Evolutionary conservation across 139 green algal genomes (phyloP).

Genomic region (Haematococcus lacustris): DNA sequence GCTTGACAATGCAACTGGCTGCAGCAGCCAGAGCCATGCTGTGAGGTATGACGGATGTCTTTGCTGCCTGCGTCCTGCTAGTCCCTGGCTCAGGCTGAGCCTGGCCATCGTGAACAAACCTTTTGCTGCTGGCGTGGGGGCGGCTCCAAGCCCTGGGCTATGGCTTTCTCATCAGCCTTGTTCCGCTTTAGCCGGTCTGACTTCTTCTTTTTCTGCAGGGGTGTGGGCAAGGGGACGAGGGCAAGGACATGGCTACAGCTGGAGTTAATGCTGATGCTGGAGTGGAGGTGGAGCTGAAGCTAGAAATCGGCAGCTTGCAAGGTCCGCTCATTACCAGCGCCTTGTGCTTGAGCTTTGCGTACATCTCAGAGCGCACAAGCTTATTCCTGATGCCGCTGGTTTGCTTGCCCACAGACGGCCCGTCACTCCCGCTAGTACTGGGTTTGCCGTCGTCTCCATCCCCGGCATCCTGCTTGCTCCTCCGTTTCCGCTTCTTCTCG

Average conservation of each 20-base stretch:
- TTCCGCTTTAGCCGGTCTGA: conserved; percentile 50
- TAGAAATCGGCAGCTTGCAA: neutral
- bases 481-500: neutral
- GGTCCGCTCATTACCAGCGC: conserved; percentile 4
- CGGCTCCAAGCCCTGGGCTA: conserved; percentile 58
- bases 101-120: too few relatives aligned
- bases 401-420: conserved; percentile 56
- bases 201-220: conserved; percentile 65
- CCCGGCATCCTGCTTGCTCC: neutral
- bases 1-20: too few relatives aligned
- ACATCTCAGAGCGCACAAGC: conserved; percentile 59
- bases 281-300: neutral
- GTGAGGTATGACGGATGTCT: too few relatives aligned
- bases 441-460: neutral
- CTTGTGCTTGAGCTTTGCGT: conserved; percentile 73
- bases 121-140: conserved; percentile 61
- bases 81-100: too few relatives aligned
- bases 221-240: too few relatives aligned
- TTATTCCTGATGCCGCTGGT: conserved; percentile 85
- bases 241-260: neutral
- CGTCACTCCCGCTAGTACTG: neutral
- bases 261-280: neutral
- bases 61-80: too few relatives aligned
- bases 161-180: conserved; percentile 49
- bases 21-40: too few relatives aligned